Conservation (phyloP, 306 rosid genomes). For the Acacia acuminata region DNA sequence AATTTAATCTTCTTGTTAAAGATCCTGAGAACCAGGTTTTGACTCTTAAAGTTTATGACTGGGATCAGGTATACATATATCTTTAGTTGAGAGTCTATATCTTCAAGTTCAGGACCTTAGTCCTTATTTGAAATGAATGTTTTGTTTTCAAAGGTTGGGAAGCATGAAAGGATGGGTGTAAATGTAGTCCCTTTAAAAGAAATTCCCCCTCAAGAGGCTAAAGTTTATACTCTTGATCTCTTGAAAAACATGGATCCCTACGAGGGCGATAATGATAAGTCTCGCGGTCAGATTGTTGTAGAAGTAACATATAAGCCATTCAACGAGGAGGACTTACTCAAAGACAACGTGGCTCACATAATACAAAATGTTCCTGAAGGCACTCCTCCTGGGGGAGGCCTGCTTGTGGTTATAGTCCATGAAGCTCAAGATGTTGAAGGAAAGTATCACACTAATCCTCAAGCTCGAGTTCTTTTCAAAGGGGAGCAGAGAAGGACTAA, state of each 20-base stretch:
- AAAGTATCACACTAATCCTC: constrained; percentile 88
- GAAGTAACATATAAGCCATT: constrained; percentile 84
- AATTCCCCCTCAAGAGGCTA: constrained; percentile 59
- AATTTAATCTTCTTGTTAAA: constrained; percentile 66
- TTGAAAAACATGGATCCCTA: constrained; percentile 64
- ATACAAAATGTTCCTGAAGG: constrained; percentile 69
- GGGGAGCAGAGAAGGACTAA: constrained; percentile 90
- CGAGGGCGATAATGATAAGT: constrained; percentile 69
- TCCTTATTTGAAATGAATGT: constrained; percentile 25
- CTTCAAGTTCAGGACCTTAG: background rate
- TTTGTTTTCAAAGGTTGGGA: constrained; percentile 53
- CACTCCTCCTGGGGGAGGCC: constrained; percentile 85
- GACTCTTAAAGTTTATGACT: constrained; percentile 67
- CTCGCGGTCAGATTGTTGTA: constrained; percentile 74
- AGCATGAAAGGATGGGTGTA: constrained; percentile 94
- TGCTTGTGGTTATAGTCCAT: constrained; percentile 71
- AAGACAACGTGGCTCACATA: constrained; percentile 51
- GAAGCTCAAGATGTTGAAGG: constrained; percentile 97
- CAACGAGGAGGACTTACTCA: constrained; percentile 64
- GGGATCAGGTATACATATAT: constrained; percentile 71
- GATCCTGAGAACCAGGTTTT: constrained; percentile 76
- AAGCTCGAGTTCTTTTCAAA: constrained; percentile 65
- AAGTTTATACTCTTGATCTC: constrained; percentile 69
- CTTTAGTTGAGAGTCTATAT: constrained; percentile 18
- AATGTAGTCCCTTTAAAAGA: constrained; percentile 69